A percentile compares a stretch with the other conserved stretches of the same genome.
Conservation (phyloP, 768 basidiomycete species). For the Suillus fuscotomentosus region DNA sequence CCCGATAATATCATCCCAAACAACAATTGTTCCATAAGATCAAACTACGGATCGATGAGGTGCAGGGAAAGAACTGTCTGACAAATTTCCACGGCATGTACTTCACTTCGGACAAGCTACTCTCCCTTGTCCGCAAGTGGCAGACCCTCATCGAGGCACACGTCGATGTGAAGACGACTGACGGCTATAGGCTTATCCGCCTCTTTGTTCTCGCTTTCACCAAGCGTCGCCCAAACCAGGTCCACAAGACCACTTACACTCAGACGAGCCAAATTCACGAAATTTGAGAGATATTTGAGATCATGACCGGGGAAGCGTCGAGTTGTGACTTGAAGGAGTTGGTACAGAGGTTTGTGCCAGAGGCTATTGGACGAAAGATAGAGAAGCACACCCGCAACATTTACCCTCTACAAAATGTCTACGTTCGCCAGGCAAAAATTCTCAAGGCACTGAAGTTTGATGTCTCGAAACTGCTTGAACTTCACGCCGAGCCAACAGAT, state of each 20-base stretch:
- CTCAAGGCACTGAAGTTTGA: conserved; percentile 98
- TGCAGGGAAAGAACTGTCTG: no score
- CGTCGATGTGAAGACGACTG: no score
- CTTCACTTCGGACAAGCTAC: no score
- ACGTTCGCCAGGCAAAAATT: conserved; percentile 99
- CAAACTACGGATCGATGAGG: no score
- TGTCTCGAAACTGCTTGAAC: conserved; percentile 91
- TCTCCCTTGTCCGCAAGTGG: no score
- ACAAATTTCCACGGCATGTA: no score
- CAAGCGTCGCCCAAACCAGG: no score
- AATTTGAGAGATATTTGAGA: conserved; percentile 94
- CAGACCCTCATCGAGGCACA: no score
- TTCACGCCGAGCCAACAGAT: conserved; percentile 93
- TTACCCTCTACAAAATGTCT: conserved; percentile 99
- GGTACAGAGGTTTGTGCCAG: conserved; percentile 98
- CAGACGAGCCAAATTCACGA: conserved; percentile 84
- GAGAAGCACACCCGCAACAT: conserved; percentile 97
- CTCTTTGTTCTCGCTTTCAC: conserved; percentile 37
- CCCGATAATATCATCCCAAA: no score
- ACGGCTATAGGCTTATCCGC: no score
- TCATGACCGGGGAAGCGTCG: conserved; percentile 77
- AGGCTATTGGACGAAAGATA: conserved; percentile 99
- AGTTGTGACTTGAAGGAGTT: conserved; percentile 98
- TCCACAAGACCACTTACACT: no score
- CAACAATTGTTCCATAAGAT: no score